Evolutionary conservation across 2,329 filamentous ascomycete genomes (phyloP), one percentile per base, ranked within the genome.

Genomic region (Neodidymelliopsis sp.): DNA sequence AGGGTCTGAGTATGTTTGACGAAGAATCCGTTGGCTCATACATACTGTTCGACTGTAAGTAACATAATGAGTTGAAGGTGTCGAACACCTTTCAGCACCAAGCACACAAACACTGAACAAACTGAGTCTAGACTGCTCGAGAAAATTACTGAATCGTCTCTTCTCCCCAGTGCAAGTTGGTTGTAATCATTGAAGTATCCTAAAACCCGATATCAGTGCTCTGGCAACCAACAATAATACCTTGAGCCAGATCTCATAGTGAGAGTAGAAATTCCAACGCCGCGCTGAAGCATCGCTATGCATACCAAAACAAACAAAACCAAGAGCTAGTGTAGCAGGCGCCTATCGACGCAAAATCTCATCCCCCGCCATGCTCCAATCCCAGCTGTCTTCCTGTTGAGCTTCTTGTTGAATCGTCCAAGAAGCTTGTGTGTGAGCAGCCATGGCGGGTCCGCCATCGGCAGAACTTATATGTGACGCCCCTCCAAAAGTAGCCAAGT

Each of bases 331-430:
- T 15, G 8, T 5, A 1, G 5, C 19, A 2, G 12, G 19, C 13
- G 4, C 12, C 22, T 33, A 45, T 11, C 47, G 40, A 30, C 51
- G 31, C 11, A 62, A 28, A 11, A 59, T 29, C 31, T 64, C 60
- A 27, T 68, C 65, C 34, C 63, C 53, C 9, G 50, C 45, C 57
- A 68, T 68, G 13, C 63, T 62, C 36, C 59, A 53, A 36, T 62
- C 64, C 57, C 60, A 57, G 9, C 47, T 53, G 6, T 44, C 49
- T 16, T 66, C 54, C 34, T 63, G 57, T 23, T 43, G 46, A 18
- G 13, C 20, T 20, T 51, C 33, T 28, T 42, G 36, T 35, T 46
- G 23, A 15, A 35, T 23, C 11, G 13, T 36, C 34, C 47, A 44
- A n/a, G 35, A 29, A 11, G 35, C 35, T 8, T 50, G 40, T n/a